Evolutionary conservation across 768 basidiomycete genomes (phyloP).

Genomic region (Phylloporus sp.): DNA sequence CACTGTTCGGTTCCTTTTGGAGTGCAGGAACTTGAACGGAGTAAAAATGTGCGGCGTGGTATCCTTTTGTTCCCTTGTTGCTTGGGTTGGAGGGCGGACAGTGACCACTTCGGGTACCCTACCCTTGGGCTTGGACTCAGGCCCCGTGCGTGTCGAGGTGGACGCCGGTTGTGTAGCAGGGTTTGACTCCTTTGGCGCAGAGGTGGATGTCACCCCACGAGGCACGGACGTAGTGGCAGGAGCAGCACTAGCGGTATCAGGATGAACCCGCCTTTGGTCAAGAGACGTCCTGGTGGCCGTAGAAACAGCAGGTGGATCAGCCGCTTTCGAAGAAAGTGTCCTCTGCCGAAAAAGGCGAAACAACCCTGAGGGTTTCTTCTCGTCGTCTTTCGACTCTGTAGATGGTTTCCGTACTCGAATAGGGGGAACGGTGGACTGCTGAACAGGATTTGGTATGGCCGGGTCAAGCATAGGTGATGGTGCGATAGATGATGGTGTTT

Average conservation of each 20-base stretch:
- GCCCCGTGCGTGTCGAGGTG: slow-evolving; percentile 5
- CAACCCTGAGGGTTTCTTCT: slow-evolving; percentile 28
- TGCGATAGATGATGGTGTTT: slow-evolving; percentile 64
- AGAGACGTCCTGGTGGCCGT: slow-evolving; percentile 15
- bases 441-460: slow-evolving; percentile 8
- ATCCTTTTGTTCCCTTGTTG: slow-evolving; percentile 35
- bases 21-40: slow-evolving; percentile 58
- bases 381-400: slow-evolving; percentile 33
- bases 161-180: slow-evolving; percentile 2
- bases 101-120: slow-evolving; percentile 20
- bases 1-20: slow-evolving; percentile 60
- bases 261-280: slow-evolving; percentile 18
- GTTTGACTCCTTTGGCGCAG: slow-evolving; percentile 17
- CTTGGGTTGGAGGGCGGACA: slow-evolving; percentile 33
- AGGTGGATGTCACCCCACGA: slow-evolving; percentile 12
- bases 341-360: slow-evolving; percentile 31
- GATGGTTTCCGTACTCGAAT: slow-evolving; percentile 23
- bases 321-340: slow-evolving; percentile 29
- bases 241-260: slow-evolving; percentile 4
- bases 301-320: slow-evolving; percentile 22
- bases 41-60: slow-evolving; percentile 49
- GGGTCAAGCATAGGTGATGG: slow-evolving; percentile 44
- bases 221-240: slow-evolving; percentile 4
- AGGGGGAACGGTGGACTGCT: slow-evolving; percentile 13
- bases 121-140: slow-evolving; percentile 16